Conservation (phyloP, 2,329 filamentous ascomycete genomes). For the Coniochaeta pulveracea region DNA sequence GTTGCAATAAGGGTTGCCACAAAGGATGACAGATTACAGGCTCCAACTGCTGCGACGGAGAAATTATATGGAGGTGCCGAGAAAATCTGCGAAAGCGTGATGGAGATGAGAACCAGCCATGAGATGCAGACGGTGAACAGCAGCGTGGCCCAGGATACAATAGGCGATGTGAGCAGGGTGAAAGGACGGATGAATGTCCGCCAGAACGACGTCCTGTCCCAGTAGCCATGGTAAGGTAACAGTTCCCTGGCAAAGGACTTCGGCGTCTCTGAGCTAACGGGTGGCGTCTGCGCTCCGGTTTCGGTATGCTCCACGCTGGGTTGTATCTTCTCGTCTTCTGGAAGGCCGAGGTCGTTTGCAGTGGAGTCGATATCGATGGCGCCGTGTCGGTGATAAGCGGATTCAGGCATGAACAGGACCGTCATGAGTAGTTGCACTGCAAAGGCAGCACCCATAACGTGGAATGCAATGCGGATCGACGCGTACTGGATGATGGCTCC, state of each 20-base stretch:
- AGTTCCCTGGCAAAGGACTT: constrained; percentile 18
- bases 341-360: constrained; percentile 7
- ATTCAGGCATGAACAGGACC: constrained; percentile 30
- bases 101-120: constrained; percentile 17
- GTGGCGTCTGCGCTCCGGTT: background rate
- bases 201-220: constrained; percentile 23
- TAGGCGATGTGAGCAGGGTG: constrained; percentile 21
- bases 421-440: constrained; percentile 22
- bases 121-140: constrained; percentile 25
- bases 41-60: constrained; percentile 20
- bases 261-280: constrained; percentile 7
- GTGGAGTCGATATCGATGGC: constrained; percentile 23
- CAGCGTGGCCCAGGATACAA: constrained; percentile 25
- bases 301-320: constrained; percentile 9
- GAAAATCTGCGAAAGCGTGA: constrained; percentile 23
- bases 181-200: constrained; percentile 23
- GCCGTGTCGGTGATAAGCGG: constrained; percentile 20
- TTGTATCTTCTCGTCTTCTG: constrained; percentile 11
- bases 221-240: constrained; percentile 24
- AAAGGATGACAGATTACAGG: constrained; percentile 20
- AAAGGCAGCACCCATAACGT: constrained; percentile 29
- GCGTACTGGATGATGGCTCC: constrained; percentile 24
- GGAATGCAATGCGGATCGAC: constrained; percentile 19
- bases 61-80: constrained; percentile 24
- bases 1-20: constrained; percentile 22